Evolutionary conservation across 2,329 filamentous ascomycete genomes (phyloP), one percentile per base, ranked within the genome.

Genomic region (Cordyceps farinosa): DNA sequence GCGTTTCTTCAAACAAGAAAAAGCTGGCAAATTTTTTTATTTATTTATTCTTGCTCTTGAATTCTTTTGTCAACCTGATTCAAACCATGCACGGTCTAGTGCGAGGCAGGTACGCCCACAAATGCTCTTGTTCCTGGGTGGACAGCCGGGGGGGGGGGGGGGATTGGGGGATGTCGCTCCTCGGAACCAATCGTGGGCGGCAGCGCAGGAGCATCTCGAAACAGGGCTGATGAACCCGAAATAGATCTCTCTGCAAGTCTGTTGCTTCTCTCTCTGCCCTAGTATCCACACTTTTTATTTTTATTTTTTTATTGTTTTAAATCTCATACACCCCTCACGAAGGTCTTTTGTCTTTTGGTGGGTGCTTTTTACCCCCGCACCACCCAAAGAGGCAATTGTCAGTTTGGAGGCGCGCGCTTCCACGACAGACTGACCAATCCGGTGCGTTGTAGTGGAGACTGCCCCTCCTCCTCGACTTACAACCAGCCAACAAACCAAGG

Each of bases 351-450:
- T 22, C 22, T 22, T 22, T 22, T 40, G 9, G 38, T 40, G 38
- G 38, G 38, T 15, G 38, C 8, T 51, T 50, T 30, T 22, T 22
- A 22, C 22, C 22, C 22, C 22, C 22, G 22, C 30, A 13, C 13
- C 5, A 29, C 47, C 54, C 17, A 59, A 63, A 58, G 30, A 59
- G 61, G 61, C 56, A 40, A 54, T 50, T 32, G 11, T 42, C n/a
- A 22, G 50, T 17, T 22, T 30, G 8, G 36, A 64, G 57, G 56
- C 62, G 62, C 62, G 62, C 62, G 62, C 62, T 58, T 61, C 51
- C 44, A 61, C 22, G 3, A 10, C 36, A 5, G 10, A 13, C 40
- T 17, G 44, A 17, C 62, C 62, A 64, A 64, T 64, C 62, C 34
- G 29, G 32, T 4, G 2, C 27, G 22, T 10, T 9, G 32, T 5